phyloP scores from a whole-genome alignment of 2,329 filamentous ascomycete genomes.

The Calonectria honghensis region DNA sequence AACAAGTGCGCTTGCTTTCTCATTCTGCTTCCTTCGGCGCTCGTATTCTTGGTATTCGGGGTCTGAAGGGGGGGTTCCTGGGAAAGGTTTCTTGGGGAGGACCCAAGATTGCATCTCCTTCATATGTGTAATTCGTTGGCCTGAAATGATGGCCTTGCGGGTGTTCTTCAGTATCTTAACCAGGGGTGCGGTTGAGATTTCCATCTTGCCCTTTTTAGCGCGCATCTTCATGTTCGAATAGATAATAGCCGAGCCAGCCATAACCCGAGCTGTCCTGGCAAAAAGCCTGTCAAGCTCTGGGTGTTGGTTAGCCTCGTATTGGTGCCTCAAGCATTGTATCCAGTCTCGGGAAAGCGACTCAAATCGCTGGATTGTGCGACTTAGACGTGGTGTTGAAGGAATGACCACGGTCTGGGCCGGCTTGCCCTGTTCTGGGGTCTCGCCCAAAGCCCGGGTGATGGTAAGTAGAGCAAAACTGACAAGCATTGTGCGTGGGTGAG shows the following conservation, averaged over 20 bases:
- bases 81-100: constrained; percentile 31
- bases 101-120: constrained; percentile 38
- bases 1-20: constrained; percentile 37
- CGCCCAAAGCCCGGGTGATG: constrained; percentile 43
- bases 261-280: constrained; percentile 38
- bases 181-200: constrained; percentile 33
- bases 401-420: constrained; percentile 30
- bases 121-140: constrained; percentile 45
- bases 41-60: constrained; percentile 34
- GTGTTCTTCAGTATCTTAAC: constrained; percentile 39
- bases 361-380: constrained; percentile 40
- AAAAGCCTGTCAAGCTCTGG: constrained; percentile 41
- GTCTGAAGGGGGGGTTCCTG: constrained; percentile 20
- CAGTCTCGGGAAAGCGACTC: constrained; percentile 39
- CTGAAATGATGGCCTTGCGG: constrained; percentile 41
- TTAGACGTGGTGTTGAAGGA: constrained; percentile 33
- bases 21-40: constrained; percentile 38
- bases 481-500: constrained; percentile 36
- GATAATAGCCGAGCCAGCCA: constrained; percentile 39
- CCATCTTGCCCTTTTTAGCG: constrained; percentile 24
- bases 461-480: constrained; percentile 42
- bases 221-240: constrained; percentile 46
- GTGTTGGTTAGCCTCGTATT: constrained; percentile 25
- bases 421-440: constrained; percentile 43
- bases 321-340: constrained; percentile 30